Evolutionary conservation across 2,329 filamentous ascomycete genomes (phyloP).

Genomic region (Hypoxylon sp.): DNA sequence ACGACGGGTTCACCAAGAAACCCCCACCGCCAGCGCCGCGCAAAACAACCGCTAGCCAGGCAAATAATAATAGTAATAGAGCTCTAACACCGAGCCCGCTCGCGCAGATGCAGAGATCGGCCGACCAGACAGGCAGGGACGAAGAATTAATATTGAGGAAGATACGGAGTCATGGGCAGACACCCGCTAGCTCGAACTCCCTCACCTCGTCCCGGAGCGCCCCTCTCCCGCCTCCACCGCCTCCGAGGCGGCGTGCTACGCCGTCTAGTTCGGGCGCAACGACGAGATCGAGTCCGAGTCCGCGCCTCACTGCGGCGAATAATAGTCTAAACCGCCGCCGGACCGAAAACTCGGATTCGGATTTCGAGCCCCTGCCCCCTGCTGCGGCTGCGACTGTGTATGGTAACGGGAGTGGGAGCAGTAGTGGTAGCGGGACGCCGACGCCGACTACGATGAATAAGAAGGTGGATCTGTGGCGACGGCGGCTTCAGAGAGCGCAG

Average conservation of each 20-base stretch:
- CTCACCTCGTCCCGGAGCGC: conserved; percentile 33
- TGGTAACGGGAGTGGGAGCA: conserved; percentile 28
- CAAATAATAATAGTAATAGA: conserved; percentile 23
- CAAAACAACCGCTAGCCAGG: conserved; percentile 50
- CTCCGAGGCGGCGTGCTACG: conserved; percentile 63
- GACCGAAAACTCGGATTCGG: conserved; percentile 58
- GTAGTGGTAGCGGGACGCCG: conserved; percentile 46
- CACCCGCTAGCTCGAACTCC: conserved; percentile 9
- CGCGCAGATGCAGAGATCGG: conserved; percentile 60
- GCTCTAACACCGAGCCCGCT: conserved; percentile 54
- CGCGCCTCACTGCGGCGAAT: conserved; percentile 46
- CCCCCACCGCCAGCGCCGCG: conserved; percentile 56
- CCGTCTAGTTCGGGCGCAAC: conserved; percentile 51
- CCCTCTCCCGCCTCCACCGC: conserved; percentile 63
- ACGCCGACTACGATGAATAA: conserved; percentile 65
- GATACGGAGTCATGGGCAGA: conserved; percentile 23
- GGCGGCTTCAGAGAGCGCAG: conserved; percentile 76
- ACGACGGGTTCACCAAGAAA: conserved; percentile 24
- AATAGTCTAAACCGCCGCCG: conserved; percentile 49
- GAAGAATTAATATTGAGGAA: conserved; percentile 25
- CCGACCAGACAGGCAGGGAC: conserved; percentile 45
- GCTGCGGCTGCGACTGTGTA: conserved; percentile 48
- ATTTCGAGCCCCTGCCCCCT: conserved; percentile 58
- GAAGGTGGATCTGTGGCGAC: conserved; percentile 80
- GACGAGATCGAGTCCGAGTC: conserved; percentile 54